Evolutionary conservation across 306 rosid species (phyloP).

Genomic region (Carpinus viminea): DNA sequence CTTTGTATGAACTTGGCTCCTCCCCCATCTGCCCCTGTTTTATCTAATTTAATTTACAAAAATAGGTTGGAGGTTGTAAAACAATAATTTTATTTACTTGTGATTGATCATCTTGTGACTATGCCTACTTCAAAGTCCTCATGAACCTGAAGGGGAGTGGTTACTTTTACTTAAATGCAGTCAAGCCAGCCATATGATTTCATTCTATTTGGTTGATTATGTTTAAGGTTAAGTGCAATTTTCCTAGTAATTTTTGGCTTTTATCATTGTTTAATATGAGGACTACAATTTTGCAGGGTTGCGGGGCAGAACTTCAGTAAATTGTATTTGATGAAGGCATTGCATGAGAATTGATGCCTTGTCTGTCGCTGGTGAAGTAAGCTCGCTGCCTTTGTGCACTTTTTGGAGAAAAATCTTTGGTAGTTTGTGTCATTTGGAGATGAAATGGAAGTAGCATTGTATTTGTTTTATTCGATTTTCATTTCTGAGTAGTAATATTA

Average conservation of each 20-base stretch:
- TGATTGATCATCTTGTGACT: not conserved
- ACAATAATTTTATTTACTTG: not conserved
- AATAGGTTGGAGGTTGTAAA: not conserved
- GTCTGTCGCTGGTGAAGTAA: not conserved
- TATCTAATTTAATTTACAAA: not conserved
- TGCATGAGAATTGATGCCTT: conserved; percentile 60
- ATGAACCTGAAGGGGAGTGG: not conserved
- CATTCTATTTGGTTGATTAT: not conserved
- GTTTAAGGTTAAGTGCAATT: no score
- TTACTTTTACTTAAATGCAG: not conserved
- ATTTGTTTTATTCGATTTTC: not conserved
- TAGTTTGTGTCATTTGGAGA: not conserved
- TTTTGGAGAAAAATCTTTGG: not conserved
- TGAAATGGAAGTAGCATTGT: not conserved
- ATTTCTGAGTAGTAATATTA: not conserved
- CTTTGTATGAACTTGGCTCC: not conserved
- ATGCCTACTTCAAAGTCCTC: not conserved
- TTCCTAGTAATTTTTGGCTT: not conserved
- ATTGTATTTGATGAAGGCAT: conserved; percentile 76
- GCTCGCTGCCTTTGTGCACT: not conserved
- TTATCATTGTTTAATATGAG: conserved; percentile 1
- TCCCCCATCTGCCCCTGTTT: not conserved
- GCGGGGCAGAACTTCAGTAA: conserved; percentile 87
- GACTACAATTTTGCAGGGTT: conserved; percentile 57
- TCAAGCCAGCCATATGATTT: not conserved